Conservation (phyloP, 768 basidiomycete species). For the Hygrophorus pudorinus region DNA sequence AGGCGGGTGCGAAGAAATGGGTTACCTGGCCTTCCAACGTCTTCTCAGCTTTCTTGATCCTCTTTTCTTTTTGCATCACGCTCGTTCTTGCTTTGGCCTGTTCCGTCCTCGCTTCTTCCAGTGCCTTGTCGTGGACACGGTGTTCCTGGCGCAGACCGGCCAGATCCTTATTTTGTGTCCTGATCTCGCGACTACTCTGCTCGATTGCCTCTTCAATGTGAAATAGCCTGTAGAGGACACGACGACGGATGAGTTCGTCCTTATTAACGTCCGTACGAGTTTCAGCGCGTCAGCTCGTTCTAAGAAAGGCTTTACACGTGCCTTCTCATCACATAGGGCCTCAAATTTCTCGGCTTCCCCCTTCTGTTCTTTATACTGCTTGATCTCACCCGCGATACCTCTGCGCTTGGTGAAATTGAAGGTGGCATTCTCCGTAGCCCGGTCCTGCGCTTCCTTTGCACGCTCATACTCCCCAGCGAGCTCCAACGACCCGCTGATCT, state of each 20-base stretch:
- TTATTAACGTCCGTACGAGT: slow-evolving; percentile 19
- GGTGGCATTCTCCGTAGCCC: slow-evolving; percentile 89
- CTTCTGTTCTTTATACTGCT: slow-evolving; percentile 96
- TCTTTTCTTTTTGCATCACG: slow-evolving; percentile 79
- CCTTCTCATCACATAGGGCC: slow-evolving; percentile 61
- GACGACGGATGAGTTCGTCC: slow-evolving; percentile 76
- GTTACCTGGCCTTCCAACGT: slow-evolving; percentile 71
- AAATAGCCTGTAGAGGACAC: slow-evolving; percentile 80
- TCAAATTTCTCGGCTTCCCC: slow-evolving; percentile 87
- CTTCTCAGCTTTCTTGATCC: slow-evolving; percentile 87
- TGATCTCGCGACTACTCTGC: slow-evolving; percentile 51
- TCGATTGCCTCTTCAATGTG: slow-evolving; percentile 84
- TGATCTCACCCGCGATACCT: slow-evolving; percentile 90
- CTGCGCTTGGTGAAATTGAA: slow-evolving; percentile 92
- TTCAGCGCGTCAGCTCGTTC: not conserved
- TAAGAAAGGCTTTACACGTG: slow-evolving; percentile 22
- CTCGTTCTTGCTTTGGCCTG: slow-evolving; percentile 69
- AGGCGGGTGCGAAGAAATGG: too few species aligned
- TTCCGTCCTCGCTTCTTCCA: slow-evolving; percentile 65
- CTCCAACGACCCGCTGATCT: slow-evolving; percentile 91
- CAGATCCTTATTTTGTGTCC: slow-evolving; percentile 64
- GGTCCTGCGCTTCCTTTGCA: slow-evolving; percentile 78
- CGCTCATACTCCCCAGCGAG: slow-evolving; percentile 82
- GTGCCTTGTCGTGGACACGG: slow-evolving; percentile 53
- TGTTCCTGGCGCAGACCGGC: slow-evolving; percentile 61